Percentiles rank a stretch among this genome's conserved stretches.
These are phyloP conservation scores for Pythium brachiatum DNA, from an alignment of 352 stramenopile species.

Conservation along the genomic window DNA sequence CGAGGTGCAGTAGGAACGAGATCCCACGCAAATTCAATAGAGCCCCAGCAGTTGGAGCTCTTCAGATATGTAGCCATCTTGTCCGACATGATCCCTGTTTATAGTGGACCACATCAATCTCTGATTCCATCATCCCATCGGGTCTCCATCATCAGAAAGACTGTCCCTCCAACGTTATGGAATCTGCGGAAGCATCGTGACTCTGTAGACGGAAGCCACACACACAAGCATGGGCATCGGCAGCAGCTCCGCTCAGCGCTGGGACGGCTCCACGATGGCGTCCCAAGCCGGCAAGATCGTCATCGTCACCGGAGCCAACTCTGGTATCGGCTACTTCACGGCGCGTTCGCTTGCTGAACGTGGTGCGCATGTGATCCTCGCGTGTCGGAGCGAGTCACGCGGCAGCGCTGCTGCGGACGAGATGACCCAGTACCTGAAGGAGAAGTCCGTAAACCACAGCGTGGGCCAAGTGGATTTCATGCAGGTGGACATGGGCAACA, in stretches of 20 bases:
- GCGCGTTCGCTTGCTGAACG: conserved; percentile 36
- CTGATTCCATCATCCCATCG: too few relatives aligned
- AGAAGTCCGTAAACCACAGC: neutral
- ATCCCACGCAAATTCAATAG: too few relatives aligned
- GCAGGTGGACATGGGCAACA: conserved; percentile 39
- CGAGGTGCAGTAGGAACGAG: too few relatives aligned
- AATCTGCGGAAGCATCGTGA: too few relatives aligned
- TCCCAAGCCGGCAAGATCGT: conserved; percentile 36
- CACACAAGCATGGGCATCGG: conserved; percentile 14
- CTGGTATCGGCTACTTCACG: conserved; percentile 58
- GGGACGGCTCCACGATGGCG: conserved; percentile 19
- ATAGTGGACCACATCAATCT: too few relatives aligned
- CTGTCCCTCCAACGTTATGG: too few relatives aligned
- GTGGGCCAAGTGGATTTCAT: conserved; percentile 33
- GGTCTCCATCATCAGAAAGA: too few relatives aligned
- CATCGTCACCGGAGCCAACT: conserved; percentile 68
- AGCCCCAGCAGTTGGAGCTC: too few relatives aligned
- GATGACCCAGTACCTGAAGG: conserved; percentile 6
- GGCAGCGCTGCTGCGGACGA: conserved; percentile 12
- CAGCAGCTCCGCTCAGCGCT: conserved; percentile 5
- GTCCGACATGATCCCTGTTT: too few relatives aligned
- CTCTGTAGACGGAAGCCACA: too few relatives aligned
- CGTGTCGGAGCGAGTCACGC: conserved; percentile 38
- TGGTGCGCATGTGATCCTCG: conserved; percentile 56
- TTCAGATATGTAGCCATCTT: too few relatives aligned